Percentiles rank a stretch among this genome's conserved stretches.
These are phyloP conservation scores for Saccharomycopsis malanga DNA, from an alignment of 805 yeast species.

Conservation along the genomic window DNA sequence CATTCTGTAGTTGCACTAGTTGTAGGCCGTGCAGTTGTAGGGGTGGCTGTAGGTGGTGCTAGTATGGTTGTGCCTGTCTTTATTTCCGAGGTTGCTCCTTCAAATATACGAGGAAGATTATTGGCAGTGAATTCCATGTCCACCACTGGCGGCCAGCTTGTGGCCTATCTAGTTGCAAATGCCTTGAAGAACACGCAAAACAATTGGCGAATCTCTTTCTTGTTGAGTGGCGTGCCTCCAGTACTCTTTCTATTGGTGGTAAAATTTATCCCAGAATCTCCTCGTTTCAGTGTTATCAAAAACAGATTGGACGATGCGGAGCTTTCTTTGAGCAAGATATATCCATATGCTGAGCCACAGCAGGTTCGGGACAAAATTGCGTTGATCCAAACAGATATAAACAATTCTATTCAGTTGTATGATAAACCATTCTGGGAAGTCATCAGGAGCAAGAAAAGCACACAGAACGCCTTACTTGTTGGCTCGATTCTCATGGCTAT, in stretches of 20 bases:
- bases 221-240: constrained; percentile 38
- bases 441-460: constrained; percentile 23
- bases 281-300: constrained; percentile 36
- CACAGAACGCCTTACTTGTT: constrained; percentile 36
- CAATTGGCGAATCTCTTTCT: constrained; percentile 36
- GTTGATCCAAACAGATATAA: constrained; percentile 40
- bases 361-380: constrained; percentile 42
- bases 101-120: constrained; percentile 33
- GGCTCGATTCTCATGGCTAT: constrained; percentile 47
- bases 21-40: constrained; percentile 56
- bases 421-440: constrained; percentile 24
- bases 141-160: constrained; percentile 45
- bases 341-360: constrained; percentile 35
- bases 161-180: constrained; percentile 37
- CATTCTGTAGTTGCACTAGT: constrained; percentile 35
- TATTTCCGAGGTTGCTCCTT: constrained; percentile 45
- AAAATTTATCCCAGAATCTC: constrained; percentile 45
- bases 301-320: constrained; percentile 33
- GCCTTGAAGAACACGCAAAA: constrained; percentile 26
- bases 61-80: constrained; percentile 60
- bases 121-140: constrained; percentile 35
- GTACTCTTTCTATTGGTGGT: constrained; percentile 31
- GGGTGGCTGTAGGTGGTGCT: constrained; percentile 68
- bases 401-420: constrained; percentile 30
- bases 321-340: constrained; percentile 37